phyloP scores from a whole-genome alignment of 192 early-diverging fungal species.

The Dimargaris xerosporica region DNA sequence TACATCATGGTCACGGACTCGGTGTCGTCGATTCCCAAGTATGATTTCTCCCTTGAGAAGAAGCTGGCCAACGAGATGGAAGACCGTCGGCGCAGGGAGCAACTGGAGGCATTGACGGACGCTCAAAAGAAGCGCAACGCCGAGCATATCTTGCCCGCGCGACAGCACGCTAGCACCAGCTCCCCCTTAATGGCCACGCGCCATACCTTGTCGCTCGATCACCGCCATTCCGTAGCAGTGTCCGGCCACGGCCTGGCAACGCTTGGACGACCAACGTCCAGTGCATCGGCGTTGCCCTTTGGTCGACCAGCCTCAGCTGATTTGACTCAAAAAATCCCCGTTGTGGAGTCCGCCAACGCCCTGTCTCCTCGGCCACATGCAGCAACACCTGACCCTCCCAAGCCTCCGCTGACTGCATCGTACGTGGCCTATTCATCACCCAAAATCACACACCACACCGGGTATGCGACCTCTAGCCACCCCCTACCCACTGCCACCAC shows the following conservation, averaged over 20 bases:
- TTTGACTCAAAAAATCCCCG: neutral
- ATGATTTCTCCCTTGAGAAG: constrained; percentile 32
- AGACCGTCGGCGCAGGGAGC: constrained; percentile 26
- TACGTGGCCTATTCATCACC: neutral
- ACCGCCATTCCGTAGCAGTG: no score
- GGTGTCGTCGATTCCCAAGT: constrained; percentile 29
- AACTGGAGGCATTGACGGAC: constrained; percentile 23
- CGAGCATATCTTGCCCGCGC: neutral
- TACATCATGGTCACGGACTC: constrained; percentile 27
- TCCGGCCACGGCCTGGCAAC: no score
- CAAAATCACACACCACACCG: neutral
- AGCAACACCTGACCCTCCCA: neutral
- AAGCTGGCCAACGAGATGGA: constrained; percentile 31
- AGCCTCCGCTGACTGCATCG: neutral
- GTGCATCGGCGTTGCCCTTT: no score
- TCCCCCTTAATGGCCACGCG: no score
- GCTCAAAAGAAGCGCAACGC: constrained; percentile 26
- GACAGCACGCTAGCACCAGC: neutral
- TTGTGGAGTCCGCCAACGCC: neutral
- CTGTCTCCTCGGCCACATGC: neutral
- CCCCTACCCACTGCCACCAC: neutral
- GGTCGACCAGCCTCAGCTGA: no score
- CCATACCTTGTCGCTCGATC: no score
- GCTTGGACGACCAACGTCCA: no score
- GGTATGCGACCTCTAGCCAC: neutral